A percentile compares a stretch with the other conserved stretches of the same genome.
Conservation (phyloP, 1,284 basidiomycete species). For the Ceratobasidium sp. region DNA sequence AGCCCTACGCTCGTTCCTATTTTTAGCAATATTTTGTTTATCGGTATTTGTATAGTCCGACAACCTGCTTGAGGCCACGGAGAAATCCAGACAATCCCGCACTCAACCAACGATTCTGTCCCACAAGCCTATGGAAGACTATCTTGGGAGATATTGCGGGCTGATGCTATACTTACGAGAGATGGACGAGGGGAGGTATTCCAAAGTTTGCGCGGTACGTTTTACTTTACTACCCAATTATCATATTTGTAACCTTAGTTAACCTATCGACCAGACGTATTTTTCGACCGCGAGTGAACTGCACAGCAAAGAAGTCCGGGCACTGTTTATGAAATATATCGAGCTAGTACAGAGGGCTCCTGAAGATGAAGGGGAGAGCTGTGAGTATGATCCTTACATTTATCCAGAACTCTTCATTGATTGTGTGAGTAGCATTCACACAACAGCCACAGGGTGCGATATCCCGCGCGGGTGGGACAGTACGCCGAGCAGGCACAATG, state of each 20-base stretch:
- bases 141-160: constrained; percentile 90
- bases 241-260: constrained; percentile 18
- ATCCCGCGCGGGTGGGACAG: constrained; percentile 62
- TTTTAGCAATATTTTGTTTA: constrained; percentile 10
- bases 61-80: constrained; percentile 57
- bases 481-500: constrained; percentile 82
- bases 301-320: constrained; percentile 83
- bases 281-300: constrained; percentile 87
- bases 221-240: background rate
- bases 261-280: constrained; percentile 75
- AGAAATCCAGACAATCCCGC: constrained; percentile 49
- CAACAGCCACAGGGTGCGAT: constrained; percentile 61
- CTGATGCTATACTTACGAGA: constrained; percentile 95
- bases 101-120: constrained; percentile 60
- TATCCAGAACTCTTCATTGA: constrained; percentile 43
- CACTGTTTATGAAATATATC: constrained; percentile 74
- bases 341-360: constrained; percentile 73
- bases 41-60: constrained; percentile 57
- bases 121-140: constrained; percentile 82
- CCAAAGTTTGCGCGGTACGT: constrained; percentile 87
- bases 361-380: constrained; percentile 79
- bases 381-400: constrained; percentile 61
- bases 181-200: constrained; percentile 89
- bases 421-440: constrained; percentile 59
- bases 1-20: constrained; percentile 56